Conservation (phyloP, 192 early-diverging fungal species). For the Mortierella alpina region DNA sequence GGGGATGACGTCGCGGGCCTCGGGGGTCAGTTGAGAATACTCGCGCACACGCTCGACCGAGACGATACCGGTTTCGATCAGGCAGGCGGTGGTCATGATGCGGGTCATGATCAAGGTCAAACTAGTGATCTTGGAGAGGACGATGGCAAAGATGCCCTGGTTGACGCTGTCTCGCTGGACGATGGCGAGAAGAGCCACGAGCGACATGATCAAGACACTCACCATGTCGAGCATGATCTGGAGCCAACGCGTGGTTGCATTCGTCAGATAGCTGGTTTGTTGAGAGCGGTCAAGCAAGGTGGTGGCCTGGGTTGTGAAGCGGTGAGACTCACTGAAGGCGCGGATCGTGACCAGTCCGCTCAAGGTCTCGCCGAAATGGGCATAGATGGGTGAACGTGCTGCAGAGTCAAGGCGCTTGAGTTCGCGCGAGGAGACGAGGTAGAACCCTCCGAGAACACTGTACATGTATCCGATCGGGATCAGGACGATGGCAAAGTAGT, state of each 20-base stretch:
- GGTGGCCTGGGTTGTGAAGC: slow-evolving; percentile 78
- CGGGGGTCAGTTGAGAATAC: slow-evolving; percentile 77
- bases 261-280: slow-evolving; percentile 75
- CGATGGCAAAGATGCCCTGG: slow-evolving; percentile 60
- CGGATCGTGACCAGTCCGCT: slow-evolving; percentile 70
- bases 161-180: slow-evolving; percentile 65
- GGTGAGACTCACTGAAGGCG: slow-evolving; percentile 69
- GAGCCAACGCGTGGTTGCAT: slow-evolving; percentile 73
- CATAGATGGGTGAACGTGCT: slow-evolving; percentile 77
- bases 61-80: slow-evolving; percentile 76
- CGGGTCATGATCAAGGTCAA: slow-evolving; percentile 82
- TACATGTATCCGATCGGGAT: slow-evolving; percentile 38
- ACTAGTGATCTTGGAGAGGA: slow-evolving; percentile 68
- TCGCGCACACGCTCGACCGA: slow-evolving; percentile 84
- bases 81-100: slow-evolving; percentile 80
- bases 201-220: slow-evolving; percentile 78
- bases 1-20: slow-evolving; percentile 81
- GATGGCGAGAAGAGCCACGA: slow-evolving; percentile 76
- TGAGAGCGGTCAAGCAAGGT: slow-evolving; percentile 77
- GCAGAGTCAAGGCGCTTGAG: slow-evolving; percentile 83
- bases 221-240: slow-evolving; percentile 80
- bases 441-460: slow-evolving; percentile 55
- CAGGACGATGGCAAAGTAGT: slow-evolving; percentile 21
- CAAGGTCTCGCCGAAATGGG: slow-evolving; percentile 70
- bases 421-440: slow-evolving; percentile 72